Percentiles rank a stretch among this genome's conserved stretches.
These are phyloP conservation scores for Stramenopiles sp. DNA, from an alignment of 352 stramenopile genomes.

Conservation along the genomic window DNA sequence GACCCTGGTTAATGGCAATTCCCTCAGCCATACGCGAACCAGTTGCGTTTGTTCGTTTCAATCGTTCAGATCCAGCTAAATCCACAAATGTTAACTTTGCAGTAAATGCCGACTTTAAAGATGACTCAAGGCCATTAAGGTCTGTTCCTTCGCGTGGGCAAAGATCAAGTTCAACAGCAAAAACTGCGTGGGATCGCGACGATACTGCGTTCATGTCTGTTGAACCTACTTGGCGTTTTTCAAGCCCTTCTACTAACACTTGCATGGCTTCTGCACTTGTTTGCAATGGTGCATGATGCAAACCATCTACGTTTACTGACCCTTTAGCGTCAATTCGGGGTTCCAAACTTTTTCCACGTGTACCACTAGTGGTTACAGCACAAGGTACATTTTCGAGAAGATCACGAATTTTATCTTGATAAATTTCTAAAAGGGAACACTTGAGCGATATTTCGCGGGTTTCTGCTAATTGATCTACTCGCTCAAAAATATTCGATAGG, in stretches of 20 bases:
- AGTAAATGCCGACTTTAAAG: no score
- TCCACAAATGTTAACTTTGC: no score
- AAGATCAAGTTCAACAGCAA: slow-evolving; percentile 48
- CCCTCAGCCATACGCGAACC: no score
- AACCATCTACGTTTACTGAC: slow-evolving; percentile 44
- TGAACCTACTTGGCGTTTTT: slow-evolving; percentile 34
- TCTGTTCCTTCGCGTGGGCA: no score
- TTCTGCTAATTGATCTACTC: no score
- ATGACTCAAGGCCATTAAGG: no score
- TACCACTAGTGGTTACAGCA: no score
- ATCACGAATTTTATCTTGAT: slow-evolving; percentile 48
- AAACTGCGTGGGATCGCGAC: slow-evolving; percentile 53
- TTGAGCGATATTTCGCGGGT: no score
- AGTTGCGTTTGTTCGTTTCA: no score
- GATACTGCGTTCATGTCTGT: slow-evolving; percentile 61
- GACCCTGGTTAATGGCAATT: no score
- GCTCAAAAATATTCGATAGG: no score
- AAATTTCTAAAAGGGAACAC: slow-evolving; percentile 44
- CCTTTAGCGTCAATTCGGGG: slow-evolving; percentile 62
- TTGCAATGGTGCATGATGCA: slow-evolving; percentile 27
- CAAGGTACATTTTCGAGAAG: slow-evolving; percentile 29
- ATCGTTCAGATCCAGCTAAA: no score
- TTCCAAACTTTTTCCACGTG: slow-evolving; percentile 33
- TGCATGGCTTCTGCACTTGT: slow-evolving; percentile 32
- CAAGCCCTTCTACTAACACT: slow-evolving; percentile 35